Evolutionary conservation across 768 basidiomycete genomes (phyloP).

Genomic region (Auriscalpium orientale): DNA sequence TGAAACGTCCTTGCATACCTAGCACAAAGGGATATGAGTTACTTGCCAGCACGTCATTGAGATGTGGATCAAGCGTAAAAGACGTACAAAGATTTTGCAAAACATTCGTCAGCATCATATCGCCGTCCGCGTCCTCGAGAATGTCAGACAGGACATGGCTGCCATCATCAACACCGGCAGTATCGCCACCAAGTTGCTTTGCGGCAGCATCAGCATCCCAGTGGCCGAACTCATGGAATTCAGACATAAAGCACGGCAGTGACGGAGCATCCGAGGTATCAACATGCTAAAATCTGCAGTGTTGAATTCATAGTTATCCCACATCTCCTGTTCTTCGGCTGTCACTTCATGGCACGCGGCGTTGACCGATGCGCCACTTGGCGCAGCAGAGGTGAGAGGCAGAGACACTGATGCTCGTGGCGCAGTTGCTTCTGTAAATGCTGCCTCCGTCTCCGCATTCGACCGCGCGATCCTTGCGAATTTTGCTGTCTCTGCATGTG

Average conservation of each 20-base stretch:
- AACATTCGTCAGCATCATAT: not conserved
- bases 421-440: not conserved
- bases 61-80: not conserved
- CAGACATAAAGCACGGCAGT: not conserved
- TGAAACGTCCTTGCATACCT: too few species aligned
- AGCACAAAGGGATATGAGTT: too few species aligned
- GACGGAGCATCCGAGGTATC: not conserved
- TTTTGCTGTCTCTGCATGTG: not conserved
- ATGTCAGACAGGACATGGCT: not conserved
- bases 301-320: not conserved
- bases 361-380: not conserved
- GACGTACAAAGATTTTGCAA: not conserved
- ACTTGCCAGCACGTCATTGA: too few species aligned
- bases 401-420: too few species aligned
- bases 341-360: not conserved
- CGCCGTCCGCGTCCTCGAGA: not conserved
- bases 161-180: not conserved
- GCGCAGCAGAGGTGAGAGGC: too few species aligned
- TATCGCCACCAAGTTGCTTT: not conserved
- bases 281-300: not conserved
- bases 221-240: not conserved
- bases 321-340: not conserved
- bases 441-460: not conserved
- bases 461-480: too few species aligned
- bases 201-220: not conserved